These are phyloP conservation scores for Debaryomyces castellii DNA, from an alignment of 805 yeast genomes.

Conservation along the genomic window DNA sequence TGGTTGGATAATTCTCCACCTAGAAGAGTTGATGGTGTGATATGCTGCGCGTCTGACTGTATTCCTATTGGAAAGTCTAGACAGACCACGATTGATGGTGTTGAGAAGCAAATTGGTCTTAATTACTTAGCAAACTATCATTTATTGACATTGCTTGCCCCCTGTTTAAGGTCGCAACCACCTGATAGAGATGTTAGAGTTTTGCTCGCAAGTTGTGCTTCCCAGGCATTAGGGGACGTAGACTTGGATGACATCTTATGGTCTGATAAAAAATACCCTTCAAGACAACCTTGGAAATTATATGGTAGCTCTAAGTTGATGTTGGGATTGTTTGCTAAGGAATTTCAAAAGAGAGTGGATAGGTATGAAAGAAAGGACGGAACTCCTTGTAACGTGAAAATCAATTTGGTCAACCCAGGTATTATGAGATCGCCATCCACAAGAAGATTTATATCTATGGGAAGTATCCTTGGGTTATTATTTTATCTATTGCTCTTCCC, in stretches of 20 bases:
- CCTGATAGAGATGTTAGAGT: slow-evolving; percentile 93
- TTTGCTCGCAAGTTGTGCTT: slow-evolving; percentile 71
- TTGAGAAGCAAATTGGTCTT: slow-evolving; percentile 80
- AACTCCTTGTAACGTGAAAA: slow-evolving; percentile 65
- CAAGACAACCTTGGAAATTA: slow-evolving; percentile 65
- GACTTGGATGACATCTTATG: slow-evolving; percentile 66
- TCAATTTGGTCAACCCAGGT: slow-evolving; percentile 87
- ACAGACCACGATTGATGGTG: slow-evolving; percentile 72
- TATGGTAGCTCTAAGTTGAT: slow-evolving; percentile 83
- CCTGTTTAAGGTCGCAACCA: slow-evolving; percentile 84
- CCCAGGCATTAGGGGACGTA: slow-evolving; percentile 71
- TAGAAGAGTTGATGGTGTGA: slow-evolving; percentile 83
- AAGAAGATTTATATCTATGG: slow-evolving; percentile 74
- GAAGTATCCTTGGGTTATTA: slow-evolving; percentile 62
- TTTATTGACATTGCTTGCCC: slow-evolving; percentile 74
- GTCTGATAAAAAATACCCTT: slow-evolving; percentile 58
- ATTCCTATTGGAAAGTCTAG: slow-evolving; percentile 70
- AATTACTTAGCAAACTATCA: slow-evolving; percentile 84
- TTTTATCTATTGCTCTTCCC: slow-evolving; percentile 72
- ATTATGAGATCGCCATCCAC: slow-evolving; percentile 85
- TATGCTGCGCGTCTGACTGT: slow-evolving; percentile 84
- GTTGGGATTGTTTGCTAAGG: slow-evolving; percentile 72
- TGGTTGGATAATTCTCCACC: slow-evolving; percentile 94
- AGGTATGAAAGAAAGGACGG: slow-evolving; percentile 66
- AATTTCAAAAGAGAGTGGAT: slow-evolving; percentile 67